phyloP scores from a whole-genome alignment of 306 rosid genomes.

The Trifolium pratense region DNA sequence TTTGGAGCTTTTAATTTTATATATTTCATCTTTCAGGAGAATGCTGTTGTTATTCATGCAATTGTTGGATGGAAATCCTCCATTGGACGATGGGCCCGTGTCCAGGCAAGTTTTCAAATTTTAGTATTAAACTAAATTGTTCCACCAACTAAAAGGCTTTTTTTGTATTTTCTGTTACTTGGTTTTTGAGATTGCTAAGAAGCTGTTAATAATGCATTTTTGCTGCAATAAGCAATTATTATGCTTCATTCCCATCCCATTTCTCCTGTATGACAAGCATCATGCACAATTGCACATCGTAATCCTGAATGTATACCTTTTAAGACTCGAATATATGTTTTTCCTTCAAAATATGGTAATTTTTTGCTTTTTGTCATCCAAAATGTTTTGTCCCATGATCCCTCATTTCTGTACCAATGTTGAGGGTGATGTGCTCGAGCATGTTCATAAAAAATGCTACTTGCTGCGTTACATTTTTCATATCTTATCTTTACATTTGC shows the following conservation, averaged over 20 bases:
- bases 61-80: slow-evolving; percentile 98
- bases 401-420: background rate
- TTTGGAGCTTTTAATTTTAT: slow-evolving; percentile 1
- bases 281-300: slow-evolving; percentile 25
- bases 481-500: background rate
- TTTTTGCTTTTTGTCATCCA: background rate
- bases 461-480: background rate
- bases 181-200: slow-evolving; percentile 21
- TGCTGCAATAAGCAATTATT: slow-evolving; percentile 1
- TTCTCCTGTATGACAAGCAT: slow-evolving; percentile 22
- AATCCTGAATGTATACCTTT: slow-evolving; percentile 19
- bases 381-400: background rate
- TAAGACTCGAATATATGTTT: background rate
- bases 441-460: slow-evolving; percentile 13
- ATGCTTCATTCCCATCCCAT: slow-evolving; percentile 25
- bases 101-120: slow-evolving; percentile 70
- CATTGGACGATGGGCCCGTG: slow-evolving; percentile 88
- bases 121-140: background rate
- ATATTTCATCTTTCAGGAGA: slow-evolving; percentile 65
- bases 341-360: slow-evolving; percentile 2
- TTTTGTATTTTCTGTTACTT: slow-evolving; percentile 9
- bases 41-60: slow-evolving; percentile 82
- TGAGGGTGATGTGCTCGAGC: background rate
- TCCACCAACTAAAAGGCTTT: slow-evolving; percentile 21
- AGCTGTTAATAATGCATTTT: slow-evolving; percentile 7